Conservation (phyloP, 83 land plant species). For the Isoetes engelmannii region DNA sequence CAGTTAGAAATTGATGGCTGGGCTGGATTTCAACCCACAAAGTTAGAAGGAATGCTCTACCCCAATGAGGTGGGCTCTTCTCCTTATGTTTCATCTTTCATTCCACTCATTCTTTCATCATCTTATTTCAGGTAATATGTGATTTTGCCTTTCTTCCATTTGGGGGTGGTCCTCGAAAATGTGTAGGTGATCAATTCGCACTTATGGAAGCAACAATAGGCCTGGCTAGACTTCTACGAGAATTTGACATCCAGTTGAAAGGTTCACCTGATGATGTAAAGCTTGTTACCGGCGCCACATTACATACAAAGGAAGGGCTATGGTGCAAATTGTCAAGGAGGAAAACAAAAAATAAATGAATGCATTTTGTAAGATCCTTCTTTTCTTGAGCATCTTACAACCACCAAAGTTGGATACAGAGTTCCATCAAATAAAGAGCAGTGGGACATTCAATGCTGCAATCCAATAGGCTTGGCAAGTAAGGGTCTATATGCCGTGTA, state of each 20-base stretch:
- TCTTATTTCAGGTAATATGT: slow-evolving; percentile 45
- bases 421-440: no score
- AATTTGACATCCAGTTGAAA: slow-evolving; percentile 67
- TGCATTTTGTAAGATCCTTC: no score
- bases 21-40: slow-evolving; percentile 82
- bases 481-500: no score
- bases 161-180: slow-evolving; percentile 97
- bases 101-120: no score
- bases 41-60: slow-evolving; percentile 80
- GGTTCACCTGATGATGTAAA: slow-evolving; percentile 75
- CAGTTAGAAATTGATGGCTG: slow-evolving; percentile 62
- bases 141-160: slow-evolving; percentile 91
- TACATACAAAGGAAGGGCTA: slow-evolving; percentile 81
- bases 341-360: neutral
- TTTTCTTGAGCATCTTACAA: no score
- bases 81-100: neutral
- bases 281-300: slow-evolving; percentile 88
- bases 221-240: slow-evolving; percentile 67
- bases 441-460: no score
- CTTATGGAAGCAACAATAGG: slow-evolving; percentile 85
- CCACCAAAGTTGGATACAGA: no score
- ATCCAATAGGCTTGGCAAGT: no score
- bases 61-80: slow-evolving; percentile 76
- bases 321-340: slow-evolving; percentile 77
- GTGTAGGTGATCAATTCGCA: slow-evolving; percentile 95